Base-by-base conservation (phyloP, 306 rosid genomes). In the Trifolium dubium region DNA sequence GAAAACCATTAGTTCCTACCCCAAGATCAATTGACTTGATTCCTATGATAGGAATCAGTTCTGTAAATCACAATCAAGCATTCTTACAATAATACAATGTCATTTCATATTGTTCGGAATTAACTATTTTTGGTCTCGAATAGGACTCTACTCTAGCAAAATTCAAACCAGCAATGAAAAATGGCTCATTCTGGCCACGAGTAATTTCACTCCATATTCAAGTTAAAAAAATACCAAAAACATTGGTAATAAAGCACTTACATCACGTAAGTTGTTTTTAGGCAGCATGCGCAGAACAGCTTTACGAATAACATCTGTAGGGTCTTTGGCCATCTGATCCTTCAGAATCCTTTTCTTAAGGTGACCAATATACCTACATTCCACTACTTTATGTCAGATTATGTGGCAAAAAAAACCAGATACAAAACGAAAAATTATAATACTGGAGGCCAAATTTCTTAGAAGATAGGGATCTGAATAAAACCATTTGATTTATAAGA, bases 231-330 rank as follows among this genome's bases (percentile, higher is more conserved):
- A 49, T 32, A 23, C 70, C 43, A 53, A 61, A 71, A 61, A 31
- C 10, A 63, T 40, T 9, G 71, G 59, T 81, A 72, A 18, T 2
- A 64, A 18, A 6, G 64, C 59, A 86, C 98, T 83, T 64, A 93
- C 97, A 69, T 91, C 92, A 35, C 98, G 95, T 73, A 91, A 62
- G 82, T 94, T 94, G 86, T 94, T 94, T 87, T 88, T 87, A 4
- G 96, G 98, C 66, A 94, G 88, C 98, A 94, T 94, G 66, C 98
- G 98, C 41, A 87, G 64, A 47, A 94, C 89, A 73, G 98, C 98
- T 89, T 91, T 94, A 79, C 94, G 95, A 59, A 94, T 91, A 40
- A 91, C 98, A 73, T 94, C 98, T 10, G 98, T 88, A 14, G 98
- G 97, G 72, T 94, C 98, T 76, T 88, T 89, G 64, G 82, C 86